Percentiles rank a stretch among this genome's conserved stretches.
These are phyloP conservation scores for Tuber indicum DNA, from an alignment of 495 filamentous ascomycete species.

Conservation along the genomic window DNA sequence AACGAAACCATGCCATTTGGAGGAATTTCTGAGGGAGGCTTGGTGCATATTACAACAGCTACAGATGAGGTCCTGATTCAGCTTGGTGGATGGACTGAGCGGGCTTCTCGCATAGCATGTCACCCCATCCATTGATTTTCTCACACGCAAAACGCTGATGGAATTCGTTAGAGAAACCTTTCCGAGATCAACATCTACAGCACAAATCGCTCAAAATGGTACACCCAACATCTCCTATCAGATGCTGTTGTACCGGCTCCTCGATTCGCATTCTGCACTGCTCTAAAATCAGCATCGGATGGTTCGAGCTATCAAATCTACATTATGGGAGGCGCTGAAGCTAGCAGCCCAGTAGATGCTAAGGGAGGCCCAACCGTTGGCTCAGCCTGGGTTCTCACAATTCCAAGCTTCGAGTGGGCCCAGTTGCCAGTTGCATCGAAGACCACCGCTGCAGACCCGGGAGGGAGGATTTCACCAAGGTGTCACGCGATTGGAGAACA, in stretches of 20 bases:
- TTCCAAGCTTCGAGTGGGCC: slow-evolving; percentile 13
- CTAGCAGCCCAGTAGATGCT: background rate
- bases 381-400: slow-evolving; percentile 9
- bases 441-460: background rate
- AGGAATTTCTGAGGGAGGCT: background rate
- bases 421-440: background rate
- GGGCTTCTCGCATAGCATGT: background rate
- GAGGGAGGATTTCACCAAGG: background rate
- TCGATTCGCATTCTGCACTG: slow-evolving; percentile 9
- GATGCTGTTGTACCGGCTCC: background rate
- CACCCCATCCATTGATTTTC: background rate
- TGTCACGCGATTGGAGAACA: slow-evolving; percentile 10
- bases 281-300: slow-evolving; percentile 7
- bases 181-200: slow-evolving; percentile 17
- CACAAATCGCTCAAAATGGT: slow-evolving; percentile 17
- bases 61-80: slow-evolving; percentile 13
- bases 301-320: background rate
- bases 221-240: slow-evolving; percentile 4
- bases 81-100: slow-evolving; percentile 9
- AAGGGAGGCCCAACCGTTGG: background rate
- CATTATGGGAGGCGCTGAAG: slow-evolving; percentile 7
- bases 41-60: slow-evolving; percentile 4
- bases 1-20: slow-evolving; percentile 16
- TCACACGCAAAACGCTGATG: background rate
- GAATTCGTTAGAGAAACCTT: slow-evolving; percentile 1